Evolutionary conservation across 108 stramenopile species (phyloP).

Genomic region (Cyclostephanos tholiformis): DNA sequence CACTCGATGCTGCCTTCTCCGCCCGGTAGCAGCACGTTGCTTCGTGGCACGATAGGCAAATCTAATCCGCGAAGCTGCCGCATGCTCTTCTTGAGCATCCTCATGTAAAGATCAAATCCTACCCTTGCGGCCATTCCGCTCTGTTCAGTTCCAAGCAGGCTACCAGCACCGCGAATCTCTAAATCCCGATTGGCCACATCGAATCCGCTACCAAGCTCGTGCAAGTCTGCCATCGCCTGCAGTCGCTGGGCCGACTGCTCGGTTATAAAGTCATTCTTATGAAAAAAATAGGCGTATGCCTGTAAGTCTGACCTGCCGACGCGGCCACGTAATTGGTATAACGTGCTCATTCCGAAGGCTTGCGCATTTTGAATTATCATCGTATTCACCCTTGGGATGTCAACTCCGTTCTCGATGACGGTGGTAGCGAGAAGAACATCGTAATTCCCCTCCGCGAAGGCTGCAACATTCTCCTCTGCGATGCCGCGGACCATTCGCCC

Average conservation of each 20-base stretch:
- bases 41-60: slow-evolving; percentile 74
- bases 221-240: slow-evolving; percentile 84
- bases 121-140: slow-evolving; percentile 90
- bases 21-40: slow-evolving; percentile 71
- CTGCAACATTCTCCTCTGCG: slow-evolving; percentile 80
- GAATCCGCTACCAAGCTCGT: slow-evolving; percentile 88
- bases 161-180: slow-evolving; percentile 94
- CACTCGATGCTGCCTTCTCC: slow-evolving; percentile 70
- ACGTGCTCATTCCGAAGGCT: slow-evolving; percentile 91
- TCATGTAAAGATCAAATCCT: slow-evolving; percentile 96
- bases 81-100: slow-evolving; percentile 91
- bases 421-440: slow-evolving; percentile 95
- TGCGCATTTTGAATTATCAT: slow-evolving; percentile 93
- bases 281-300: slow-evolving; percentile 90
- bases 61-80: slow-evolving; percentile 83
- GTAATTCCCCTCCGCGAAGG: slow-evolving; percentile 84
- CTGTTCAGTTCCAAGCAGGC: slow-evolving; percentile 91
- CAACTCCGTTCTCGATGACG: slow-evolving; percentile 97
- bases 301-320: slow-evolving; percentile 91
- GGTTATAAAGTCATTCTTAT: slow-evolving; percentile 67
- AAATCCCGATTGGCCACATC: slow-evolving; percentile 94
- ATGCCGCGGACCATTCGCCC: slow-evolving; percentile 77
- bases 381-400: slow-evolving; percentile 94
- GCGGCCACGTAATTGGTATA: slow-evolving; percentile 94
- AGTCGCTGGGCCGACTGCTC: slow-evolving; percentile 82